Evolutionary conservation across 2,329 filamentous ascomycete genomes (phyloP), one percentile per base, ranked within the genome.

Genomic region (Magnaporthiopsis incrustans): DNA sequence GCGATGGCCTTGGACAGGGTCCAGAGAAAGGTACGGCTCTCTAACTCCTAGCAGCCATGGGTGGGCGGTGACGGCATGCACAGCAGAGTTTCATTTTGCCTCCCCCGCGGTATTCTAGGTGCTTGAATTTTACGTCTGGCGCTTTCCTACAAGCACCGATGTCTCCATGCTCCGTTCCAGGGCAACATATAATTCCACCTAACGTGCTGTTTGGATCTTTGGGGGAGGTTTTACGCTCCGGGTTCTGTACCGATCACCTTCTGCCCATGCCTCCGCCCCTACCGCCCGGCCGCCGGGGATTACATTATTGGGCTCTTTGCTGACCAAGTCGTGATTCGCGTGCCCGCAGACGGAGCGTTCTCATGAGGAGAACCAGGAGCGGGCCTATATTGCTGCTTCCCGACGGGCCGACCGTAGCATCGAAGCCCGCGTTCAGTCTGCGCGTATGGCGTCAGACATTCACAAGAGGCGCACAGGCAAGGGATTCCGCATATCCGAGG

Each of bases 341-440:
- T 33, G 15, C 32, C 5, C 64, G 91, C 65, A 91, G 85, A 90
- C 88, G 3, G 89, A 91, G 75, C 81, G 90, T 58, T 90, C 89
- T 2, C 89, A 92, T 67, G 89, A 90, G 69, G 90, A 93, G 75
- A 93, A 94, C 70, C 89, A 92, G 72, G 91, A 94, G 75, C 83
- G 93, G 71, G 93, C 93, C 27, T 97, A 96, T 73, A 95, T 97
- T 69, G 93, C 93, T 15, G 93, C 93, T 4, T 97, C 94, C 7
- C 82, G 93, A 68, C 84, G 94, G 68, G 90, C 90, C 70, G 94
- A 97, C 71, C 87, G 93, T 63, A 94, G 89, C 72, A 78, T 97
- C 22, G 92, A 97, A 75, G 92, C 92, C 18, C 87, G 93, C 32
- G 84, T 97, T 25, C 90, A 96, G 73, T 97, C 93, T 3, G 93